These are phyloP conservation scores for Candida insectorum DNA, from an alignment of 805 yeast species.

Conservation along the genomic window DNA sequence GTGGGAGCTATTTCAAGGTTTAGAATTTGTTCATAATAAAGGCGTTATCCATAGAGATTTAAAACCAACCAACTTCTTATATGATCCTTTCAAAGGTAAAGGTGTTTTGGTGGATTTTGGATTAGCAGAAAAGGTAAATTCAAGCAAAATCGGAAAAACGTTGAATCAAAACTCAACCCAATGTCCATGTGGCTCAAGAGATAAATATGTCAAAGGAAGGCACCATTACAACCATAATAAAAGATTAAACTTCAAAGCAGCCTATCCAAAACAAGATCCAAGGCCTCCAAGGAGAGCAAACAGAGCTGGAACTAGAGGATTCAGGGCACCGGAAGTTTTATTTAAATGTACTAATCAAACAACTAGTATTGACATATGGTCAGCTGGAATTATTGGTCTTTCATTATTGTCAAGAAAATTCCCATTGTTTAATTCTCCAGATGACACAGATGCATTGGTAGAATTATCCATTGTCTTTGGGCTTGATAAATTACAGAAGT, in stretches of 20 bases:
- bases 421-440: constrained; percentile 92
- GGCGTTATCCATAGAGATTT: constrained; percentile 42
- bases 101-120: constrained; percentile 94
- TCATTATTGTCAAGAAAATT: constrained; percentile 76
- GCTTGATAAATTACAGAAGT: constrained; percentile 59
- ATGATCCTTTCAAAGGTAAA: constrained; percentile 58
- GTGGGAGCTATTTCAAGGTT: constrained; percentile 72
- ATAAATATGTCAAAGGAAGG: constrained; percentile 8
- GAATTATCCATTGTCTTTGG: constrained; percentile 86
- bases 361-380: constrained; percentile 84
- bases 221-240: constrained; percentile 13
- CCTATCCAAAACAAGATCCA: constrained; percentile 83
- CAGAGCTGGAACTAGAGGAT: constrained; percentile 95
- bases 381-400: constrained; percentile 83
- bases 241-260: constrained; percentile 33
- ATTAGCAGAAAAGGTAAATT: constrained; percentile 61
- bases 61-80: constrained; percentile 63
- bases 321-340: constrained; percentile 90
- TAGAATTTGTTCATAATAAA: constrained; percentile 54
- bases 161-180: constrained; percentile 16
- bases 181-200: constrained; percentile 55
- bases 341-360: constrained; percentile 83
- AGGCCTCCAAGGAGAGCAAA: constrained; percentile 91
- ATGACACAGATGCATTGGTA: constrained; percentile 86
- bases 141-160: constrained; percentile 3